These are phyloP conservation scores for Apiospora malaysiana DNA, from an alignment of 2,329 filamentous ascomycete genomes.

Conservation along the genomic window DNA sequence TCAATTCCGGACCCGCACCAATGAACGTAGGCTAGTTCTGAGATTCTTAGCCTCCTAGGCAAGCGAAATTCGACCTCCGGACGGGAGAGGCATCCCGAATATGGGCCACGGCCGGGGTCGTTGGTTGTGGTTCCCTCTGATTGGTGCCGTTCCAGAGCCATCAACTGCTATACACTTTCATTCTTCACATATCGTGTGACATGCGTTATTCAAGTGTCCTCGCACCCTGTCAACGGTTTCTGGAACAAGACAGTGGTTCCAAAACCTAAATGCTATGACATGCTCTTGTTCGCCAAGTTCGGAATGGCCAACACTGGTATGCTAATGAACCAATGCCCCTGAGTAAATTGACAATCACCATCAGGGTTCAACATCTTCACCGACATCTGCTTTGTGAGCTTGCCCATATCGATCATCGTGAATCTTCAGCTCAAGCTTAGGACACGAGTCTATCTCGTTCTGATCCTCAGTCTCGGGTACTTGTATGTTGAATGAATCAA, in stretches of 20 bases:
- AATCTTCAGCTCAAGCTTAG: no score
- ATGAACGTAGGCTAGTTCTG: neutral
- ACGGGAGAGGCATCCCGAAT: neutral
- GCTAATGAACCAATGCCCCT: no score
- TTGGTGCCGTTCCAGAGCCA: neutral
- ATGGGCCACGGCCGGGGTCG: neutral
- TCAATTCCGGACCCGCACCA: neutral
- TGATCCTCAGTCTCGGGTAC: neutral
- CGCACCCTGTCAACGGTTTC: no score
- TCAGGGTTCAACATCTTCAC: neutral
- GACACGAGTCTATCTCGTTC: no score
- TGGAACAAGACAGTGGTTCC: no score
- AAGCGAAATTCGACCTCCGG: neutral
- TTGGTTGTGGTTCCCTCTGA: neutral
- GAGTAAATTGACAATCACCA: constrained; percentile 2
- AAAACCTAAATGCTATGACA: no score
- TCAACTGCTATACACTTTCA: no score
- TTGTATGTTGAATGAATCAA: constrained; percentile 21
- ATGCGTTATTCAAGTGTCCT: no score
- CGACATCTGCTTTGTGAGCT: neutral
- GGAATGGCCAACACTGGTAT: no score
- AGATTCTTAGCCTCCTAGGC: neutral
- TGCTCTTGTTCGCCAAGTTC: no score
- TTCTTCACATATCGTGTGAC: no score
- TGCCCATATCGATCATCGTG: neutral